Conservation (phyloP, 108 stramenopile species). For the Aurantiochytrium sp. region DNA sequence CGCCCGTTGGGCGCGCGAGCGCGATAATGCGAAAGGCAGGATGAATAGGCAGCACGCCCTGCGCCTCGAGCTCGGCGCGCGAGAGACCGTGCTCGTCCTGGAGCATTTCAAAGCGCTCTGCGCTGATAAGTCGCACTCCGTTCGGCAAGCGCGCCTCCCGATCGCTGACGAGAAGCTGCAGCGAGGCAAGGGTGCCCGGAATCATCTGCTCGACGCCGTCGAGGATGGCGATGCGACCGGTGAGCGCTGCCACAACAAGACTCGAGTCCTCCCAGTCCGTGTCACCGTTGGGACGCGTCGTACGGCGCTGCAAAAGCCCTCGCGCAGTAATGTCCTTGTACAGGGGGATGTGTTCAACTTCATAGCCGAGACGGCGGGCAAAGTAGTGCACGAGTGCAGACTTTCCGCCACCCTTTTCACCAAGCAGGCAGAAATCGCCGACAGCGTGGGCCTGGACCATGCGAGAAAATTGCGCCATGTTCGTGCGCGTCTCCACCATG, state of each 20-base stretch:
- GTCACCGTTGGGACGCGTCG: constrained; percentile 49
- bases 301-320: constrained; percentile 64
- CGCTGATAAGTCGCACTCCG: background rate
- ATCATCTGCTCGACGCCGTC: constrained; percentile 72
- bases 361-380: constrained; percentile 44
- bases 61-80: background rate
- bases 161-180: background rate
- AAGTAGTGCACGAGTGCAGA: constrained; percentile 44
- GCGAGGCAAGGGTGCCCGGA: background rate
- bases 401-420: constrained; percentile 66
- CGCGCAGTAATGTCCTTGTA: constrained; percentile 65
- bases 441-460: constrained; percentile 23
- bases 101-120: background rate
- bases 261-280: constrained; percentile 70
- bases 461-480: background rate
- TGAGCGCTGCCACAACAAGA: constrained; percentile 55
- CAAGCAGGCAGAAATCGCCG: constrained; percentile 60
- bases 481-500: background rate
- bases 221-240: constrained; percentile 52
- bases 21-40: constrained; percentile 25
- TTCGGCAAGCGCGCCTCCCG: background rate
- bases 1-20: background rate
- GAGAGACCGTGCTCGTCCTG: background rate
- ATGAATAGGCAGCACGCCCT: constrained; percentile 14
- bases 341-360: constrained; percentile 52